Conservation (phyloP, 148 eudicot species). For the Oxyria digyna region DNA sequence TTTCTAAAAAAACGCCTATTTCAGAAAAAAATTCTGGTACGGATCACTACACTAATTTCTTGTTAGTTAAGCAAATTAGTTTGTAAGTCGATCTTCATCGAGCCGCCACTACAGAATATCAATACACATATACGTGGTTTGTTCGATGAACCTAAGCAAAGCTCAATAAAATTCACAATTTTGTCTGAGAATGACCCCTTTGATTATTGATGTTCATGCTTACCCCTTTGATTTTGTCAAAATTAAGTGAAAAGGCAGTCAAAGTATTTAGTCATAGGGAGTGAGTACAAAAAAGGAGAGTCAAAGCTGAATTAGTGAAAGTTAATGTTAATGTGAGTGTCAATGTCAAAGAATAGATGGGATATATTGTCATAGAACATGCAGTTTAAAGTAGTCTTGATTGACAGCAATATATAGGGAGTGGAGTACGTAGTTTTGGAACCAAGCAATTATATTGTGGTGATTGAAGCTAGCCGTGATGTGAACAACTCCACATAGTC, state of each 20-base stretch:
- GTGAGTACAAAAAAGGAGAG: neutral
- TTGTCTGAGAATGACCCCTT: too few relatives aligned
- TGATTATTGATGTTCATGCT: too few relatives aligned
- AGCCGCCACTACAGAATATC: too few relatives aligned
- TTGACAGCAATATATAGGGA: neutral
- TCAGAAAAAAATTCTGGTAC: too few relatives aligned
- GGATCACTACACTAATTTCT: too few relatives aligned
- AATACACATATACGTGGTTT: too few relatives aligned
- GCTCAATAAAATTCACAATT: too few relatives aligned
- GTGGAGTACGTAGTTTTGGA: neutral
- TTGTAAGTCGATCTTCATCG: too few relatives aligned
- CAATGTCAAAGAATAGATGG: neutral
- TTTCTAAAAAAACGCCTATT: too few relatives aligned
- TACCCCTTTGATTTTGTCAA: neutral
- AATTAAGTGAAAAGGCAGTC: neutral
- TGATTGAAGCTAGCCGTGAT: neutral
- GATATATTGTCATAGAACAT: neutral
- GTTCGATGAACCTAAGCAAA: too few relatives aligned
- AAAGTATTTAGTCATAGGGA: neutral
- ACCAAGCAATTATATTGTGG: neutral
- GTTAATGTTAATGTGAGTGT: too few relatives aligned
- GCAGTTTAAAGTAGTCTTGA: neutral
- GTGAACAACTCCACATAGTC: neutral
- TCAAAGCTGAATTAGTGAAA: neutral
- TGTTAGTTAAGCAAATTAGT: too few relatives aligned